Base-by-base conservation (phyloP, 805 yeast genomes). In the Hanseniaspora vineae region DNA sequence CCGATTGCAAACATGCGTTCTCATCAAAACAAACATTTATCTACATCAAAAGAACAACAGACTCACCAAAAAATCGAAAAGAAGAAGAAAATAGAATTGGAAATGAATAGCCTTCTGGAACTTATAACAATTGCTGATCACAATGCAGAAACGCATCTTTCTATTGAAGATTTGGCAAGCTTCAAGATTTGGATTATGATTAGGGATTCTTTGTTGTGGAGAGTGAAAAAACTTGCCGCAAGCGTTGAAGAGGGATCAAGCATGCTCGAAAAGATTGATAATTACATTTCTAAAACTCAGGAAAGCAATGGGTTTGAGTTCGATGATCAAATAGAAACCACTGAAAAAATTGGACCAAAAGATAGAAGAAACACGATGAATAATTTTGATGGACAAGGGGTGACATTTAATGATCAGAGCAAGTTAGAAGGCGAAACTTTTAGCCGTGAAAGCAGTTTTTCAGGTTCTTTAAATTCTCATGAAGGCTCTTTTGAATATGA, bases 151-250 rank as follows among this genome's bases (percentile, higher is more conserved):
- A 60, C 58, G 1, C 62, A 62, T 52, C 50, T 58, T 1, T 54
- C 52, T 45, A 56, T 64, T 17, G 60, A 56, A 29, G 67, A 64
- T 46, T 39, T 58, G 32, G 54, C 59, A 13, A 60, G 61, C 46
- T 56, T 58, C 35, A 64, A 64, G 44, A 45, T 54, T 10, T 64
- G 67, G 67, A 50, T 59, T 17, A 44, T 62, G 35, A 60, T 64
- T 43, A 52, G 64, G 23, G 65, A 64, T 48, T 56, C 66, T 6
- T 44, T 64, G 12, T 46, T 60, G 6, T 62, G 65, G 66, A 65
- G 61, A 47, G 46, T 62, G 48, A 58, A 59, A 33, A 47, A 46
- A 18, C 15, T 51, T 23, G 39, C 48, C 18, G 33, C 33, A 15
- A 14, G 31, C 19, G 20, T 32, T 42, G 15, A 6, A 32, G 6